These are phyloP conservation scores for Pulveroboletus sp. DNA, from an alignment of 768 basidiomycete genomes.

Conservation along the genomic window DNA sequence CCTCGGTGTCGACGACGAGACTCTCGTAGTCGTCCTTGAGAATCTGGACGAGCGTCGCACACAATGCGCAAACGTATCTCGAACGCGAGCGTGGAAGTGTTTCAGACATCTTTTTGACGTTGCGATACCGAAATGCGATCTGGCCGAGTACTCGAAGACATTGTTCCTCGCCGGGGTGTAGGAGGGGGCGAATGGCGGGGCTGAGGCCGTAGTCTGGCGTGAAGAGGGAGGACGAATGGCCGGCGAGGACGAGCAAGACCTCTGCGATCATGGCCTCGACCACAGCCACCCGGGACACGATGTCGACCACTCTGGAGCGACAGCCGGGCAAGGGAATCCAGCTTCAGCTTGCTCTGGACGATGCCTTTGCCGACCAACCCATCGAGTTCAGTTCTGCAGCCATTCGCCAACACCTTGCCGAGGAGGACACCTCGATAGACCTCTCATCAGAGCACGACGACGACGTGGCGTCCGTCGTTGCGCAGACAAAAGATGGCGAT, in stretches of 20 bases:
- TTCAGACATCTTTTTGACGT: constrained; percentile 57
- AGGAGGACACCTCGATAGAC: constrained; percentile 53
- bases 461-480: constrained; percentile 14
- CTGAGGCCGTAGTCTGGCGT: constrained; percentile 54
- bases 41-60: constrained; percentile 68
- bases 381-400: constrained; percentile 58
- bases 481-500: not conserved
- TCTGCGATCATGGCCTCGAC: constrained; percentile 73
- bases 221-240: constrained; percentile 86
- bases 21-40: constrained; percentile 79
- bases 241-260: constrained; percentile 80
- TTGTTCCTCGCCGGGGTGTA: constrained; percentile 88
- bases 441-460: too few relatives aligned
- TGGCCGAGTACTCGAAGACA: constrained; percentile 75
- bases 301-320: constrained; percentile 22
- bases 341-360: constrained; percentile 49
- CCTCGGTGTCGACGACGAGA: constrained; percentile 77
- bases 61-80: constrained; percentile 77
- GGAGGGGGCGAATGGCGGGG: constrained; percentile 63
- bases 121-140: constrained; percentile 73
- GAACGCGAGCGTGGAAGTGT: constrained; percentile 56
- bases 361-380: constrained; percentile 58
- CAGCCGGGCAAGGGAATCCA: constrained; percentile 25
- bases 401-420: constrained; percentile 63
- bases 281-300: constrained; percentile 6